A percentile compares a stretch with the other conserved stretches of the same genome.
Evolutionary conservation across 2,329 filamentous ascomycete genomes (phyloP).

Genomic region (Helotiales sp.): DNA sequence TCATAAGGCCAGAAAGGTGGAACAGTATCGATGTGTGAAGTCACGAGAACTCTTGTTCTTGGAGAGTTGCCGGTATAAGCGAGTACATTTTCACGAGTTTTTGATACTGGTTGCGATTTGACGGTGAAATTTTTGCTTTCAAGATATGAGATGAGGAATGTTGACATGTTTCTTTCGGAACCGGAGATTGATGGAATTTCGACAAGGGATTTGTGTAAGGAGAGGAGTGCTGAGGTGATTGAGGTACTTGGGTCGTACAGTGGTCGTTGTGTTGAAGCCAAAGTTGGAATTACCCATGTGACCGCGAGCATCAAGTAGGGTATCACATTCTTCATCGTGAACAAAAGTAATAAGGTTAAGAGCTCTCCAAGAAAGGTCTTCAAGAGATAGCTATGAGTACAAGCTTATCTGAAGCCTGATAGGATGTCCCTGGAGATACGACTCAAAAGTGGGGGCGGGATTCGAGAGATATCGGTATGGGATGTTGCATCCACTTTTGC

Average conservation of each 20-base stretch:
- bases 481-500: too few relatives aligned
- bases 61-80: neutral
- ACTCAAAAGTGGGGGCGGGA: too few relatives aligned
- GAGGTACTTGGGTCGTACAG: neutral
- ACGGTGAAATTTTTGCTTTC: conserved; percentile 59
- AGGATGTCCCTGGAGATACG: too few relatives aligned
- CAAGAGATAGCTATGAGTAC: neutral
- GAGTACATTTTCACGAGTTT: conserved; percentile 8
- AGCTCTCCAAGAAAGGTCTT: neutral
- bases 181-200: conserved; percentile 61
- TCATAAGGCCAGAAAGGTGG: neutral
- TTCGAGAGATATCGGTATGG: too few relatives aligned
- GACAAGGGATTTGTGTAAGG: conserved; percentile 62
- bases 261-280: neutral
- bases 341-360: neutral
- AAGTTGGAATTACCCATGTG: neutral
- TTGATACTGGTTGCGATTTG: conserved; percentile 52
- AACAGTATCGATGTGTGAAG: neutral
- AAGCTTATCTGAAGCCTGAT: neutral
- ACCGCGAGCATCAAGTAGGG: neutral
- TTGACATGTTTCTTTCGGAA: conserved; percentile 58
- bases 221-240: conserved; percentile 43
- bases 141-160: conserved; percentile 59
- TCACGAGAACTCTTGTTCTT: neutral
- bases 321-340: neutral